Base-by-base conservation (phyloP, 148 eudicot genomes). In the Heliosperma pusillum region DNA sequence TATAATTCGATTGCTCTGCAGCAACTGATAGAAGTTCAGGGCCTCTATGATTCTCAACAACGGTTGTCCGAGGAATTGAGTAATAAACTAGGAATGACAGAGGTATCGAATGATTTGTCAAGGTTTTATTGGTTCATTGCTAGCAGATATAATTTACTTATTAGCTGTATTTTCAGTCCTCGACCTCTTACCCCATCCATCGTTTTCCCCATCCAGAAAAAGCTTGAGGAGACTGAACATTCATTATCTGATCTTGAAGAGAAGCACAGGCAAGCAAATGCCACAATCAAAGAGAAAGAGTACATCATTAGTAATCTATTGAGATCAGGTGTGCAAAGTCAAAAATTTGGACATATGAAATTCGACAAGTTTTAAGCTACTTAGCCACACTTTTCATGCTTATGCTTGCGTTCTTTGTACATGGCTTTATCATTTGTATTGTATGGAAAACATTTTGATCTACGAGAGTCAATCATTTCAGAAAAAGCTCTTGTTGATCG, bases 281-380 rank as follows among this genome's bases (percentile, higher is more conserved):
- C 90, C 52, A 90, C 90, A 45, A 96, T 96, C 60, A 96, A 96
- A 83, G 99, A 96, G 75, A 96, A 92, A 81, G 99, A 96, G 73
- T 92, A 82, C 74, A 79, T 96, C 69, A 96, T 96, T 76, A 84
- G 87, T 74, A 90, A 92, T 85, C 95, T 96, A 78, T 86, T 96
- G 33, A 88, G 89, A 77, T 96, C 99, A 72, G 99, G 99, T 96
- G 72, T 78, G 93, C 74, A 5, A 30, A 56, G 8, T 73, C 25
- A 67, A 52, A 21, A 30, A 30, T 40, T 66, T 2, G 22, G 63
- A 9, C 70, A 19, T 65, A 36, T 15, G 72, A 66, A 52, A 21
- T 47, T 29, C n/a, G 66, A 11, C 63, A 19, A 10, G 33, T 57
- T 22, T 10, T 20, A 36, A 11, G 22, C 71, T 40, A 5, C 8